phyloP scores from a whole-genome alignment of 1,284 basidiomycete genomes.

The Irpex sp. region DNA sequence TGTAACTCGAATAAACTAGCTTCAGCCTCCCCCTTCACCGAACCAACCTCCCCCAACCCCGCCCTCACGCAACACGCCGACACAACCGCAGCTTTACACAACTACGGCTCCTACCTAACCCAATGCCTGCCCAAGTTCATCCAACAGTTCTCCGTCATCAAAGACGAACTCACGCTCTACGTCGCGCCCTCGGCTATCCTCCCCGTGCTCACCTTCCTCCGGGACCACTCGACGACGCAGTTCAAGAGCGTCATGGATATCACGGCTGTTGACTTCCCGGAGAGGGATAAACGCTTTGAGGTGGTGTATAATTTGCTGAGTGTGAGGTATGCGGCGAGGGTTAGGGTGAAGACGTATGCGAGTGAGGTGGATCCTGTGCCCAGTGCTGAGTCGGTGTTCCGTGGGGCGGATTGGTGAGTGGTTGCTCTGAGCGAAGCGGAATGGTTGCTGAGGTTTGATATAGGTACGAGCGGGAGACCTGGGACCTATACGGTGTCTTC shows the following conservation, averaged over 20 bases:
- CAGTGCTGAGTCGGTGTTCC: constrained; percentile 76
- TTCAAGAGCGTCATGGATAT: constrained; percentile 95
- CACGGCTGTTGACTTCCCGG: constrained; percentile 94
- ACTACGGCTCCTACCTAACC: constrained; percentile 87
- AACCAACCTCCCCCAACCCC: constrained; percentile 85
- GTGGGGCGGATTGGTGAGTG: constrained; percentile 90
- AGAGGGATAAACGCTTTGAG: constrained; percentile 93
- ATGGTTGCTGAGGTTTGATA: constrained; percentile 2
- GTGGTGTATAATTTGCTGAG: constrained; percentile 96
- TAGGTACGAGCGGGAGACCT: constrained; percentile 96
- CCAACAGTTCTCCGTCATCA: constrained; percentile 97
- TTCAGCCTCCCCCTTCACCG: constrained; percentile 77
- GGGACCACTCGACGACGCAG: constrained; percentile 95
- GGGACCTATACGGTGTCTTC: constrained; percentile 98
- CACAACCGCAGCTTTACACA: constrained; percentile 75
- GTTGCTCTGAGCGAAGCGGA: background rate
- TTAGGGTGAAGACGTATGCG: constrained; percentile 98
- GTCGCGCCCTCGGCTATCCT: constrained; percentile 80
- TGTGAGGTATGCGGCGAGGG: constrained; percentile 70
- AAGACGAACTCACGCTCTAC: constrained; percentile 95
- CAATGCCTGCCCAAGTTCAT: constrained; percentile 93
- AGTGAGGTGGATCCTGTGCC: constrained; percentile 95
- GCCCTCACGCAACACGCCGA: constrained; percentile 66
- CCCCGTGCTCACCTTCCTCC: constrained; percentile 89
- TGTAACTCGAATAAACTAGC: constrained; percentile 33